These are phyloP conservation scores for Euphorbia corollata DNA, from an alignment of 441 rosid genomes.

Conservation along the genomic window DNA sequence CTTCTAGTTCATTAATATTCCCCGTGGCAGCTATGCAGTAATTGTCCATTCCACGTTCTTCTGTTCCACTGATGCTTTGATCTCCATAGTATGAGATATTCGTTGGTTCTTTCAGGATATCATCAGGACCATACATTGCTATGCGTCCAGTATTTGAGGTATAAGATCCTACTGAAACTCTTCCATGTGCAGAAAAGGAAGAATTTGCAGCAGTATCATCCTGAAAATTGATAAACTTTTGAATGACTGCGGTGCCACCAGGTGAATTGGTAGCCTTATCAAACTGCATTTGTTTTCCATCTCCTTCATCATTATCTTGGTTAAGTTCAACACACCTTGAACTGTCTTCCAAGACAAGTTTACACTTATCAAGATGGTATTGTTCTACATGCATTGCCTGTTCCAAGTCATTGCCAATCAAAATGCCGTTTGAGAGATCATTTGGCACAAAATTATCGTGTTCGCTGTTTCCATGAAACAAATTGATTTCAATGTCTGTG, in stretches of 20 bases:
- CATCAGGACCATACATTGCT: not conserved
- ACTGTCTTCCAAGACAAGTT: constrained; percentile 4
- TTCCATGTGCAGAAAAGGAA: not conserved
- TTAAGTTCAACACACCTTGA: not conserved
- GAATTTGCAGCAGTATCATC: not conserved
- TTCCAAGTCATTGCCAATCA: not conserved
- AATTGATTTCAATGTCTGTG: constrained; percentile 18
- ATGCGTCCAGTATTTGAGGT: not conserved
- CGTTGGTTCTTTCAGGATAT: constrained; percentile 6
- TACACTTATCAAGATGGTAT: constrained; percentile 3
- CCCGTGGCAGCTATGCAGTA: not conserved
- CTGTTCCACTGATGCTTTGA: not conserved
- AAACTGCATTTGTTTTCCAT: constrained; percentile 5
- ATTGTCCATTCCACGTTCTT: not conserved
- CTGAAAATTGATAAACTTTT: not conserved
- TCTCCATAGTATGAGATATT: not conserved
- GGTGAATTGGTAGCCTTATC: constrained; percentile 3
- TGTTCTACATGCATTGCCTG: constrained; percentile 7
- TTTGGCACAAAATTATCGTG: not conserved
- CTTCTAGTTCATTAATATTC: constrained; percentile 2
- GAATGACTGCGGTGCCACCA: constrained; percentile 8
- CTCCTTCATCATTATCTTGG: constrained; percentile 2
- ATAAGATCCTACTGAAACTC: constrained; percentile 2
- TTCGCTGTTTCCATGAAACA: constrained; percentile 10
- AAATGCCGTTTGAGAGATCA: not conserved